These are phyloP conservation scores for Pseudotsuga menziesii DNA, from an alignment of 75 land plant genomes.

Conservation along the genomic window DNA sequence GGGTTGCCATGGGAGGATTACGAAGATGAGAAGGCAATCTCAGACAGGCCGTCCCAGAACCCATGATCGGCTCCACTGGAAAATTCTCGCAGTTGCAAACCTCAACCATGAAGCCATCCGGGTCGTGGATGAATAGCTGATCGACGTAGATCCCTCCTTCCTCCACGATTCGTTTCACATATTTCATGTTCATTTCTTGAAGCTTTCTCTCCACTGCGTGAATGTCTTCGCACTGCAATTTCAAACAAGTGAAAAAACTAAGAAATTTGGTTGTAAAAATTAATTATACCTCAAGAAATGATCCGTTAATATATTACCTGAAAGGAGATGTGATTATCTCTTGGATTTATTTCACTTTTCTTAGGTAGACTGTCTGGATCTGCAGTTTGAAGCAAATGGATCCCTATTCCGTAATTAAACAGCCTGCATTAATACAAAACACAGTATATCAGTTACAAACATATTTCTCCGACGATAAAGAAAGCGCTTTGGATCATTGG, in stretches of 20 bases:
- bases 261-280: neutral
- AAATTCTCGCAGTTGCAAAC: constrained; percentile 28
- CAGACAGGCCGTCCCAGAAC: neutral
- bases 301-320: constrained; percentile 16
- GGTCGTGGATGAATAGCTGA: constrained; percentile 34
- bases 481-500: too few species aligned
- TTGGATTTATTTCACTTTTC: constrained; percentile 30
- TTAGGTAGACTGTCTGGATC: neutral
- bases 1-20: neutral
- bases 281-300: neutral
- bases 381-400: constrained; percentile 30
- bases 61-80: constrained; percentile 15
- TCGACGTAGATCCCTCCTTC: constrained; percentile 25
- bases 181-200: constrained; percentile 17
- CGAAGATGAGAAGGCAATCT: neutral
- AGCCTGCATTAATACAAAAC: constrained; percentile 20
- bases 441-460: neutral
- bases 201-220: constrained; percentile 6
- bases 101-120: constrained; percentile 37
- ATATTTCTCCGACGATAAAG: too few species aligned
- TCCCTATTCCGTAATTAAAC: constrained; percentile 41
- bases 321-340: constrained; percentile 46
- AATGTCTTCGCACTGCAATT: constrained; percentile 6
- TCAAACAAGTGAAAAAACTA: neutral
- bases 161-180: constrained; percentile 12